Conservation (phyloP, 495 filamentous ascomycete genomes). For the Xylaria palmicola region DNA sequence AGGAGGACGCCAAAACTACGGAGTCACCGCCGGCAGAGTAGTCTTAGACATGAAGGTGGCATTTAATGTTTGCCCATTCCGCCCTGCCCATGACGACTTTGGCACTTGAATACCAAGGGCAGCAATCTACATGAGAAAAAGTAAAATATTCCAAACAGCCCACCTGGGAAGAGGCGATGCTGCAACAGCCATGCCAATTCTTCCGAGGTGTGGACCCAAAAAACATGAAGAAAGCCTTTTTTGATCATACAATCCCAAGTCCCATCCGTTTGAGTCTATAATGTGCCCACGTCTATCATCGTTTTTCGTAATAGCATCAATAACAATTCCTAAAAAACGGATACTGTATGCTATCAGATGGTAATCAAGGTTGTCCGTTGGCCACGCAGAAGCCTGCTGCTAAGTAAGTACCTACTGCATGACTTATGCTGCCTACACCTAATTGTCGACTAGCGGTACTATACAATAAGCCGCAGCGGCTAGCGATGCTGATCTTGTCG, state of each 20-base stretch:
- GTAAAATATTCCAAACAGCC: constrained; percentile 16
- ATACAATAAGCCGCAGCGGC: not conserved
- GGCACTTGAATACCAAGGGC: not conserved
- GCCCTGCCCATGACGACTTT: constrained; percentile 8
- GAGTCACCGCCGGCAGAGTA: constrained; percentile 29
- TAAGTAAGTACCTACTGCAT: too few relatives aligned
- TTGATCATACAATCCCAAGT: not conserved
- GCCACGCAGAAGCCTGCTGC: too few relatives aligned
- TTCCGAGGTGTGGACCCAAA: not conserved
- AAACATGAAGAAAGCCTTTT: constrained; percentile 7
- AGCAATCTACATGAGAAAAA: not conserved
- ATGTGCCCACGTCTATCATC: not conserved
- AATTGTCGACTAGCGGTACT: not conserved
- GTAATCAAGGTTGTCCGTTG: not conserved
- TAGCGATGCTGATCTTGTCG: not conserved
- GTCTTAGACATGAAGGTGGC: constrained; percentile 25
- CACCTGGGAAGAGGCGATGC: not conserved
- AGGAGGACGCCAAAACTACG: constrained; percentile 20
- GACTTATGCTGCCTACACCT: not conserved
- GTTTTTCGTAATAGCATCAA: not conserved
- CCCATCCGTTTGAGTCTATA: not conserved
- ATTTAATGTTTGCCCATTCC: not conserved
- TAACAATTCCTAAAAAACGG: not conserved
- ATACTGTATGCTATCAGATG: not conserved
- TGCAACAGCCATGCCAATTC: not conserved